These are phyloP conservation scores for Ascochyta lentis DNA, from an alignment of 2,329 filamentous ascomycete species.

Conservation along the genomic window DNA sequence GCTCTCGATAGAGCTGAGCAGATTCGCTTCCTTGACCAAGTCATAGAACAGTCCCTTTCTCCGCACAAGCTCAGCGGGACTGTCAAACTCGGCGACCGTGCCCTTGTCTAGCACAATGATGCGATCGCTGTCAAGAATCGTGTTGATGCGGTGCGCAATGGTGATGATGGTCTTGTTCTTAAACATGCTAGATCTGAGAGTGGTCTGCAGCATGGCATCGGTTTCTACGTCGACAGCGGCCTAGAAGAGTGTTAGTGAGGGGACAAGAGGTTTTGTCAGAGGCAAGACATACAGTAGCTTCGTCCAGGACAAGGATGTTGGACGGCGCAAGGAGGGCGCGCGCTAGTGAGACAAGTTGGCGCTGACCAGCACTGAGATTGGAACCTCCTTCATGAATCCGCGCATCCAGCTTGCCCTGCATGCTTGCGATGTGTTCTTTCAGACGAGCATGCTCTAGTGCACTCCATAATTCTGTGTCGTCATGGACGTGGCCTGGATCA, in stretches of 20 bases:
- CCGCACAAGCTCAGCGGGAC: conserved; percentile 77
- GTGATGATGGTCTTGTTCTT: conserved; percentile 95
- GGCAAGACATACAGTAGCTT: conserved; percentile 77
- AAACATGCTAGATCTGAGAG: conserved; percentile 72
- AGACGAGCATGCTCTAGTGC: conserved; percentile 92
- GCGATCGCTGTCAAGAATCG: conserved; percentile 85
- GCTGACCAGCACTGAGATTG: conserved; percentile 93
- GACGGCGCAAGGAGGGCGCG: conserved; percentile 92
- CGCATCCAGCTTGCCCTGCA: conserved; percentile 90
- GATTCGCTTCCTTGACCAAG: conserved; percentile 87
- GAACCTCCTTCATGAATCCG: conserved; percentile 94
- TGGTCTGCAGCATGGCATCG: conserved; percentile 69
- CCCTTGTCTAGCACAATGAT: conserved; percentile 94
- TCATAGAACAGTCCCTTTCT: conserved; percentile 83
- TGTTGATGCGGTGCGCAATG: conserved; percentile 97
- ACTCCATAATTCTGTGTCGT: conserved; percentile 97
- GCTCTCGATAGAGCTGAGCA: conserved; percentile 55
- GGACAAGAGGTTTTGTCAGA: neutral
- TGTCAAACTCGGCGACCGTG: conserved; percentile 90
- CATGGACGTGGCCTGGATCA: conserved; percentile 91
- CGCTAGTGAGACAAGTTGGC: conserved; percentile 91
- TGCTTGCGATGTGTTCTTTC: conserved; percentile 84
- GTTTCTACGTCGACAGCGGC: conserved; percentile 75
- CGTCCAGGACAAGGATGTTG: conserved; percentile 95
- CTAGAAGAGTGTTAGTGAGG: conserved; percentile 39